A percentile compares a stretch with the other conserved stretches of the same genome.
These are phyloP conservation scores for Solanum medicagineum DNA, from an alignment of 257 asterid species.

Conservation along the genomic window DNA sequence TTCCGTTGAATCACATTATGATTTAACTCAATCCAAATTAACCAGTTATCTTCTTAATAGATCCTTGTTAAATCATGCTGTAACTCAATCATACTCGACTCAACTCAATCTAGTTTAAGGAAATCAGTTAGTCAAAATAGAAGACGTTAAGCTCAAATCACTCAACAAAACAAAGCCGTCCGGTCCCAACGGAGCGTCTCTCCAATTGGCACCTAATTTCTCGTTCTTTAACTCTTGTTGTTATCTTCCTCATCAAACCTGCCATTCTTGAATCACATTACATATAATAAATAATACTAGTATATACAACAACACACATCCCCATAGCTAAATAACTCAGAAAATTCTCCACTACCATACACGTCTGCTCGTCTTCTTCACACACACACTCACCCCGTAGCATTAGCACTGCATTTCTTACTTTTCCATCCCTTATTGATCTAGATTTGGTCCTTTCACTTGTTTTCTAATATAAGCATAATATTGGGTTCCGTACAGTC, in stretches of 20 bases:
- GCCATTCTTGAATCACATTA: background rate
- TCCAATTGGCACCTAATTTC: constrained; percentile 2
- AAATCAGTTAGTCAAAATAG: background rate
- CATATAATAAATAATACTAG: background rate
- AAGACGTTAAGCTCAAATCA: background rate
- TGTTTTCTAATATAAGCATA: background rate
- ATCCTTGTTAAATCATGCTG: no score
- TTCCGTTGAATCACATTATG: no score
- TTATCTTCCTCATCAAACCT: background rate
- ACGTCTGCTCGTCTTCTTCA: background rate
- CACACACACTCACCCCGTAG: background rate
- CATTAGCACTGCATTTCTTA: background rate
- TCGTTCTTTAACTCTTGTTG: background rate
- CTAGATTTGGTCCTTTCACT: background rate
- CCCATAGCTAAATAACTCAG: background rate
- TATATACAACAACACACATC: background rate
- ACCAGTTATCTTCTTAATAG: no score
- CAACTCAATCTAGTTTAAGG: no score
- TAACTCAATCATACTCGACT: accelerated
- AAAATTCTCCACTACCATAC: background rate
- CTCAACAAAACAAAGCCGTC: background rate
- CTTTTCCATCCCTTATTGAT: background rate
- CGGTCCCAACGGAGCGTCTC: constrained; percentile 5
- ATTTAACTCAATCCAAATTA: no score
- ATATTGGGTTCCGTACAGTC: background rate